Base-by-base conservation (phyloP, 805 yeast species). In the Candida dendrica region DNA sequence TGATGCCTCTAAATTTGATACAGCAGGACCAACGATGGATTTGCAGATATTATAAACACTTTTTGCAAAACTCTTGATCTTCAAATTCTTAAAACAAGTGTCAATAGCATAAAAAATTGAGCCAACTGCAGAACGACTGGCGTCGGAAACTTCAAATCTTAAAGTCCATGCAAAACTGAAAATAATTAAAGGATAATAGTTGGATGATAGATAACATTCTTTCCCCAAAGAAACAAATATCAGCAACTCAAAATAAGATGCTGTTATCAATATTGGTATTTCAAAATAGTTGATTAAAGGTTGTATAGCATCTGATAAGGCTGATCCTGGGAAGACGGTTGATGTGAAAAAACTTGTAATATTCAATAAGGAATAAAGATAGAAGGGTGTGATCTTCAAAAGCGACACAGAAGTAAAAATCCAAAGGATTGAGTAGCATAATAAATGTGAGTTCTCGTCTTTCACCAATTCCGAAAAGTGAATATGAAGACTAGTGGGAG, bases 331-430 rank as follows among this genome's bases (percentile, higher is more conserved):
- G 38, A 58, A 63, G 7, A 58, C 48, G 32, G 68, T 71, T 27
- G 53, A 43, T 4, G 60, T 54, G 35, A 60, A 49, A 43, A 53
- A 66, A 18, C 60, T 58, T 24, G 61, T 50, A 32, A 67, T 46
- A 43, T 69, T 69, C 41, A 69, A 51, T n/a, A 61, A 49, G 3
- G 74, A 68, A 45, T 68, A 69, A 8, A 62, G 54, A n/a, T 62
- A 58, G 48, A 68, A 69, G 2, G 74, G 72, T 22, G 63, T 42
- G 36, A 69, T 45, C 44, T 69, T 69, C 31, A 63, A 41, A n/a
- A 61, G 16, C 16, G 58, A 59, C 3, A 50, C 43, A 3, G 56
- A 50, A 0, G 73, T 65, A 9, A 55, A 51, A 22, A 60, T 36
- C 72, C 72, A 68, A 19, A 69, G 52, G n/a, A 55, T 46, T 1